Conservation (phyloP, 108 stramenopile genomes). For the Cyclotella choctawhatcheeana region DNA sequence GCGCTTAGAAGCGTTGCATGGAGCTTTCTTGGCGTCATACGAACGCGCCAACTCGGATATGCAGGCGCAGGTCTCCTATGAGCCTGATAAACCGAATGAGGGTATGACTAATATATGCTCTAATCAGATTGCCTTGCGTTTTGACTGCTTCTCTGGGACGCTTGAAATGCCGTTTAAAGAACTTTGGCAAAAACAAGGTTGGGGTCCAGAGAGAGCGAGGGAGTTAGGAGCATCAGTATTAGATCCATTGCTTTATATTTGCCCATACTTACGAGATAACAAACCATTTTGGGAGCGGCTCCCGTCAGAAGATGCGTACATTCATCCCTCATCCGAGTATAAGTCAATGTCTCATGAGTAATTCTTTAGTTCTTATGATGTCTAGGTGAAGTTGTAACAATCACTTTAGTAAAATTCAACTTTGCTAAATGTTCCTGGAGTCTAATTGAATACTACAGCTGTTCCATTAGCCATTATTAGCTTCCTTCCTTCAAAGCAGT, state of each 20-base stretch:
- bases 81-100: constrained; percentile 56
- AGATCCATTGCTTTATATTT: constrained; percentile 68
- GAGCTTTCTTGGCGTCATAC: constrained; percentile 79
- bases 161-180: constrained; percentile 94
- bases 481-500: constrained; percentile 53
- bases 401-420: no score
- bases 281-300: constrained; percentile 64
- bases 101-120: constrained; percentile 72
- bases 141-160: constrained; percentile 80
- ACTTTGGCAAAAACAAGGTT: constrained; percentile 70
- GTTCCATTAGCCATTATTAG: not conserved
- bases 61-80: constrained; percentile 72
- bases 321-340: constrained; percentile 58
- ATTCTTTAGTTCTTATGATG: no score
- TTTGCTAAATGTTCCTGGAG: no score
- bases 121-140: constrained; percentile 82
- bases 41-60: constrained; percentile 74
- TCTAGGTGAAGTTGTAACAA: no score
- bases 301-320: constrained; percentile 69
- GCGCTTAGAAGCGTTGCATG: constrained; percentile 71
- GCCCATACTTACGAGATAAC: constrained; percentile 72
- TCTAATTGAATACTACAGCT: no score
- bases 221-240: constrained; percentile 70
- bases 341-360: no score
- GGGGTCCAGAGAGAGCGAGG: constrained; percentile 65